Base-by-base conservation (phyloP, 1,284 basidiomycete species). In the Pseudozyma thailandica region DNA sequence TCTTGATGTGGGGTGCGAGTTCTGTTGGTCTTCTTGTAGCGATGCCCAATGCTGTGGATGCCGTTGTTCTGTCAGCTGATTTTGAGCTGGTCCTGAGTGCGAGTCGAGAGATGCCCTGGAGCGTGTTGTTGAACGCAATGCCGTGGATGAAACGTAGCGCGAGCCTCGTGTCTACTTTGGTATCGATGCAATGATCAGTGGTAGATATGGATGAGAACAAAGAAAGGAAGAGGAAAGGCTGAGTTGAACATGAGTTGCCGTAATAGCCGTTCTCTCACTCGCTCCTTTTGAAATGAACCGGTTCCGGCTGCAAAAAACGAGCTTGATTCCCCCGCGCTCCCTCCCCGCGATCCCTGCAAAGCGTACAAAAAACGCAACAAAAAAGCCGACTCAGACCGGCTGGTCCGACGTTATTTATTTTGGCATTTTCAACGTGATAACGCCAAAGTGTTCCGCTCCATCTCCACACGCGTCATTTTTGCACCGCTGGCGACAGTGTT, bases 301-400 rank as follows among this genome's bases (percentile, higher is more conserved):
- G 39, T 23, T 18, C 39, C 39, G 39, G 39, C n/a, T n/a, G n/a
- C 30, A 31, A 35, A 5, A 5, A 16, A 35, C n/a, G 33, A 7
- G n/a, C n/a, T n/a, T n/a, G n/a, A 35, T 35, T 35, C 33, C 20
- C 39, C 21, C 21, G 9, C 39, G 21, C 39, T 9, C 9, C 20
- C 2, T 23, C 20, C 10, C 9, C 18, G 18, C 39, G 37, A 4
- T n/a, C n/a, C n/a, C n/a, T n/a, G n/a, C n/a, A n/a, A n/a, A n/a
- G n/a, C n/a, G n/a, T n/a, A n/a, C n/a, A n/a, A n/a, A n/a, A 38
- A 43, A 43, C 21, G 23, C 18, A 43, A 13, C 23, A 9, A 44
- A 21, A 41, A 41, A 41, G 15, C 42, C 42, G 42, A 43, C n/a
- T 16, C 42, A 26, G 15, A 43, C 42, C 42, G 42, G 42, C 42